Evolutionary conservation across 2,329 filamentous ascomycete species (phyloP).

Genomic region (Lecanoromycetidae sp.): DNA sequence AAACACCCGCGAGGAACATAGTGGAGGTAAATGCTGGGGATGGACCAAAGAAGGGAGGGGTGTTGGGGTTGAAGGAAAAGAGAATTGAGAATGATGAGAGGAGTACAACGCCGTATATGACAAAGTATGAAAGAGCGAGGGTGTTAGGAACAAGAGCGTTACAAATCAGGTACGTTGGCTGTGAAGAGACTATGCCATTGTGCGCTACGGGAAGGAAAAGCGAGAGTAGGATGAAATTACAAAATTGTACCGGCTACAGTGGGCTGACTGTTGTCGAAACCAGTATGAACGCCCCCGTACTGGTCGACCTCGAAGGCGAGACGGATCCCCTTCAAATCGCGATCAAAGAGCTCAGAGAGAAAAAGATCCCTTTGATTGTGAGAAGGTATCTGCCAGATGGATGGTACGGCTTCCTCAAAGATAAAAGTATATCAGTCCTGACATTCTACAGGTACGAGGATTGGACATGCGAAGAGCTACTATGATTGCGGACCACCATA

Average conservation of each 20-base stretch:
- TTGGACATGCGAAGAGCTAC: slow-evolving; percentile 94
- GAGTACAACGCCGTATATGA: slow-evolving; percentile 96
- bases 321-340: slow-evolving; percentile 96
- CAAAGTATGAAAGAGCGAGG: slow-evolving; percentile 92
- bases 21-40: slow-evolving; percentile 30
- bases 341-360: slow-evolving; percentile 92
- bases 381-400: slow-evolving; percentile 93
- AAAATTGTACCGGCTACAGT: slow-evolving; percentile 22
- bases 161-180: slow-evolving; percentile 68
- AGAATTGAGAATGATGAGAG: slow-evolving; percentile 82
- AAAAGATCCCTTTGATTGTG: slow-evolving; percentile 95
- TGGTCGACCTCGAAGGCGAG: slow-evolving; percentile 94
- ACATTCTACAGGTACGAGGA: slow-evolving; percentile 70
- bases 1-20: slow-evolving; percentile 6
- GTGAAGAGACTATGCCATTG: not conserved
- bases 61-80: slow-evolving; percentile 56
- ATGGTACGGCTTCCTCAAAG: slow-evolving; percentile 43
- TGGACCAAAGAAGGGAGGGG: slow-evolving; percentile 37
- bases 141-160: slow-evolving; percentile 86
- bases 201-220: not conserved
- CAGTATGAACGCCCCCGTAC: slow-evolving; percentile 93
- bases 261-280: not conserved
- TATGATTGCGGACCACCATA: slow-evolving; percentile 31
- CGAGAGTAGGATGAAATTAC: not conserved
- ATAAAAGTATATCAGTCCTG: slow-evolving; percentile 12